A percentile compares a stretch with the other conserved stretches of the same genome.
phyloP scores from a whole-genome alignment of 352 stramenopile genomes.

The Globisporangium takayamanum region DNA sequence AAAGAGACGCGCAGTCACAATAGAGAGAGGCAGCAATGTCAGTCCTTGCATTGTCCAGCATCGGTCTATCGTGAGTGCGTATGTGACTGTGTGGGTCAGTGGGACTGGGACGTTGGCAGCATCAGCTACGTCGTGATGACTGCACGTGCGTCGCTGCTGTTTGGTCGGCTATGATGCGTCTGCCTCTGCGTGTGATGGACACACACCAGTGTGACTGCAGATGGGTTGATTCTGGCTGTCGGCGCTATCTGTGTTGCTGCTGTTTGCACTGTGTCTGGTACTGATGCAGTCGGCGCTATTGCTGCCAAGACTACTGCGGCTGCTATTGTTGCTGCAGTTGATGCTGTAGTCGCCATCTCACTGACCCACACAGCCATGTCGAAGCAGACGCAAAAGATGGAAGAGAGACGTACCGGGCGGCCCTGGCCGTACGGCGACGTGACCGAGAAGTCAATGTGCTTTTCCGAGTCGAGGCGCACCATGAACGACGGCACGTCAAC shows the following conservation, averaged over 20 bases:
- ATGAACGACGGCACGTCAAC: slow-evolving; percentile 99
- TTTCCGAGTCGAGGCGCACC: slow-evolving; percentile 97
- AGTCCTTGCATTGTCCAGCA: neutral
- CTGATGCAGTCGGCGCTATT: neutral
- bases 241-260: neutral
- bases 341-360: neutral
- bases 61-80: neutral
- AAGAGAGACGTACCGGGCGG: slow-evolving; percentile 53
- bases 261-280: neutral
- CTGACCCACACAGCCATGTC: neutral
- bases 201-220: too few relatives aligned
- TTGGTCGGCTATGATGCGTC: neutral
- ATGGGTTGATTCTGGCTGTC: neutral
- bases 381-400: neutral
- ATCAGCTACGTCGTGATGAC: neutral
- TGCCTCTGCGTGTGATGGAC: neutral
- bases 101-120: neutral
- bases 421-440: slow-evolving; percentile 98
- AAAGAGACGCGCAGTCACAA: slow-evolving; percentile 7
- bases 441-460: slow-evolving; percentile 99
- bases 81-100: neutral
- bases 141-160: neutral
- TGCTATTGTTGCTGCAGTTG: neutral
- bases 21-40: slow-evolving; percentile 1
- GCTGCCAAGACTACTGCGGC: neutral